Base-by-base conservation (phyloP, 108 stramenopile species). In the Cyclotella cryptica region DNA sequence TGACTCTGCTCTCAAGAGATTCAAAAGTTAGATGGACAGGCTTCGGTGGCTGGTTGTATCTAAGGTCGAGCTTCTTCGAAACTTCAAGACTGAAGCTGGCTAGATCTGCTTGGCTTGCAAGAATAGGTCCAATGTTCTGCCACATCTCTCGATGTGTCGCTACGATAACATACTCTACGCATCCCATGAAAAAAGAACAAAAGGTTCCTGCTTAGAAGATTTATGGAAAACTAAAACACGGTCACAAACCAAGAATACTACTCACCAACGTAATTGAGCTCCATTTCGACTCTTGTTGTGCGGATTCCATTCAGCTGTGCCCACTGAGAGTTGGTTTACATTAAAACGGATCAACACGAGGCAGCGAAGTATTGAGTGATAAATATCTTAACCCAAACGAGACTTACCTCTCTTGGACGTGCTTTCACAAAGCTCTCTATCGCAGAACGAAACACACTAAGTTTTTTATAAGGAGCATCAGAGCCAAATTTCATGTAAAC, bases 351-450 rank as follows among this genome's bases (percentile, higher is more conserved):
- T n/a, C 15, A 49, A 49, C 15, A 49, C 3, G 9, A n/a, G n/a
- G 47, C 9, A 49, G 47, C 3, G n/a, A n/a, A n/a, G 35, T 35
- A 35, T 35, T 35, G 35, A 35, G 35, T 35, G 6, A 35, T 35
- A 5, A 2, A 35, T 35, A 35, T 5, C 35, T 35, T 35, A 2
- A 35, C 35, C 6, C 2, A 35, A 35, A 35, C 4, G 6, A 3
- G 19, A 19, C 75, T 76, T 28, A 72, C 71, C 49, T 19, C 17
- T 19, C 76, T 66, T 14, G 80, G 77, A 24, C 87, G 66, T 29
- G 85, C 83, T 51, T 88, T 85, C 19, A 92, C 69, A 66, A 88
- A 95, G 43, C 83, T 81, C 65, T 90, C 88, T 13, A 93, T 71
- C 46, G 88, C 84, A 27, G 59, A 51, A 28, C 87, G 83, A 80